phyloP scores from a whole-genome alignment of 805 yeast species.

The Teunomyces atbi region DNA sequence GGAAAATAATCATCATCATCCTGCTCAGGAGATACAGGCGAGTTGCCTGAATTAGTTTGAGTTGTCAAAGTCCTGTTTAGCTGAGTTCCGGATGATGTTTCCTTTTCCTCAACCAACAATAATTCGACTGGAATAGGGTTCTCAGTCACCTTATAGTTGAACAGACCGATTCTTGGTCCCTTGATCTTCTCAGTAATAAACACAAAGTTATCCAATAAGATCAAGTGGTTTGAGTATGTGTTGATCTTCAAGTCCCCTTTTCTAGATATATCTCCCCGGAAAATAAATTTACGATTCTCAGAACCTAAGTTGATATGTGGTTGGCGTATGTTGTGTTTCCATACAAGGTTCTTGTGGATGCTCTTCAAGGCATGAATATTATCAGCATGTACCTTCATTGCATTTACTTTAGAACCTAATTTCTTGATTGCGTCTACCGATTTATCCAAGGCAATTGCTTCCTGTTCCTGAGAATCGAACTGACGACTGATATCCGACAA shows the following conservation, averaged over 20 bases:
- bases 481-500: constrained; percentile 54
- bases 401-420: constrained; percentile 60
- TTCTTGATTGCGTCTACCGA: constrained; percentile 55
- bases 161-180: constrained; percentile 29
- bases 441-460: constrained; percentile 47
- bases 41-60: constrained; percentile 10
- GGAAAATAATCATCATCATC: constrained; percentile 35
- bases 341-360: constrained; percentile 51
- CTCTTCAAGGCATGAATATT: constrained; percentile 53
- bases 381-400: constrained; percentile 59
- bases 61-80: constrained; percentile 16
- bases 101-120: constrained; percentile 49
- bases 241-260: constrained; percentile 67
- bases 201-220: constrained; percentile 69
- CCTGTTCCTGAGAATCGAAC: constrained; percentile 45
- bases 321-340: constrained; percentile 46
- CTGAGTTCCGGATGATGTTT: constrained; percentile 12
- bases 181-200: constrained; percentile 58
- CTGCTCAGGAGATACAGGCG: constrained; percentile 10
- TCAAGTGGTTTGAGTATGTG: constrained; percentile 48
- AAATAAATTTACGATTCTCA: constrained; percentile 53
- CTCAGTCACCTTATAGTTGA: constrained; percentile 38
- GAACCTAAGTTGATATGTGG: constrained; percentile 35
- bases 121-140: constrained; percentile 63
- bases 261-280: constrained; percentile 56